These are phyloP conservation scores for Ophiosphaerella korrae DNA, from an alignment of 2,329 filamentous ascomycete species.

Conservation along the genomic window DNA sequence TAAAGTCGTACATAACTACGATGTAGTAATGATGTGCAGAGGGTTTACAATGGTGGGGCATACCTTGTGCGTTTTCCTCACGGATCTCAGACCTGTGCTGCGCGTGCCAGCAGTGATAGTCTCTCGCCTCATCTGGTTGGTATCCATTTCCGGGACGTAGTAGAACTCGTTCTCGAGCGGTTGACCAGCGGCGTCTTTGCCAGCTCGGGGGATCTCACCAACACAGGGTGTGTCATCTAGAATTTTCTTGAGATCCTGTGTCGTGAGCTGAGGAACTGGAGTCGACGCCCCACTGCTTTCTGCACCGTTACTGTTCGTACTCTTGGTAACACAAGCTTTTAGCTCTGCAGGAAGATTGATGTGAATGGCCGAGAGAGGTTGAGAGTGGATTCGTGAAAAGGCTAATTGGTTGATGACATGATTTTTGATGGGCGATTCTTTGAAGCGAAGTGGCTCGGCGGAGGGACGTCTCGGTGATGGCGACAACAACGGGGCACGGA, in stretches of 20 bases:
- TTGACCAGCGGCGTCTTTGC: slow-evolving; percentile 96
- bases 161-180: slow-evolving; percentile 95
- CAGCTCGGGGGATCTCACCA: slow-evolving; percentile 85
- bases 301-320: slow-evolving; percentile 23
- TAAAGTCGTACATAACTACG: neutral
- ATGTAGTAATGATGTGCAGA: neutral
- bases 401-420: slow-evolving; percentile 95
- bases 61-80: slow-evolving; percentile 98
- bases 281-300: slow-evolving; percentile 25
- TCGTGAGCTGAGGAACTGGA: slow-evolving; percentile 34
- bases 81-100: slow-evolving; percentile 86
- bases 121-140: slow-evolving; percentile 75
- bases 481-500: slow-evolving; percentile 32
- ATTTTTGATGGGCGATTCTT: slow-evolving; percentile 66
- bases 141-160: slow-evolving; percentile 87
- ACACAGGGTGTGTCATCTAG: slow-evolving; percentile 78
- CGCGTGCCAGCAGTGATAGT: slow-evolving; percentile 84
- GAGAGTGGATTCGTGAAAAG: slow-evolving; percentile 89
- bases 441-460: slow-evolving; percentile 34
- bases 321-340: slow-evolving; percentile 43
- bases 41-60: slow-evolving; percentile 21
- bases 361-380: slow-evolving; percentile 86
- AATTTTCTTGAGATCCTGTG: slow-evolving; percentile 66
- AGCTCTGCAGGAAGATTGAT: slow-evolving; percentile 75
- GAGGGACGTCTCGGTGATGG: slow-evolving; percentile 39